Conservation (phyloP, 75 land plant genomes). For the Sequoiadendron giganteum region DNA sequence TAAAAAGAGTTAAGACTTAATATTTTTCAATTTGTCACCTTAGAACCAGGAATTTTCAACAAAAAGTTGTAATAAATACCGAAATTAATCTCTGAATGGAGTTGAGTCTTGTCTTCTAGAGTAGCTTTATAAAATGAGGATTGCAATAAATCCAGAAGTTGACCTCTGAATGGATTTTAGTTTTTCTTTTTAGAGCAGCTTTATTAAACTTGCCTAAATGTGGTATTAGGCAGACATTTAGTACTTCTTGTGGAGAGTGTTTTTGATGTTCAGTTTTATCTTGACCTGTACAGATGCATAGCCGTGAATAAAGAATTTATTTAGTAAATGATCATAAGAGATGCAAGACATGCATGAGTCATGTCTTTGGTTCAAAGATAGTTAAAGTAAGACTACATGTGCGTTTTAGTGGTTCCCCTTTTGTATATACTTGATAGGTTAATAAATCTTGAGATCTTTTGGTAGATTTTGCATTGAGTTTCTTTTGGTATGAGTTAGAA, state of each 20-base stretch:
- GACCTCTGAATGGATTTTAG: neutral
- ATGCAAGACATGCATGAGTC: no score
- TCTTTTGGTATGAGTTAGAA: no score
- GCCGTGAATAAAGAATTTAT: no score
- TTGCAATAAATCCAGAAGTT: neutral
- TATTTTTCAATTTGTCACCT: neutral
- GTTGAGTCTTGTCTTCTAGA: neutral
- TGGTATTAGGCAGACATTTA: neutral
- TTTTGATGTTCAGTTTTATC: no score
- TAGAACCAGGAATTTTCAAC: neutral
- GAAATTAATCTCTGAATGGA: neutral
- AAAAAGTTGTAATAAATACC: neutral
- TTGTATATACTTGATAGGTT: no score
- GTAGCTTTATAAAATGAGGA: neutral
- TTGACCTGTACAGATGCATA: no score
- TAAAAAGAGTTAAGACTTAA: neutral
- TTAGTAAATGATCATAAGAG: no score
- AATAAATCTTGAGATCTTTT: no score
- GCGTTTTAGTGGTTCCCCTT: no score
- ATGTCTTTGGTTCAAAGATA: no score
- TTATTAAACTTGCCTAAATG: neutral
- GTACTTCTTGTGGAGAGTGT: neutral
- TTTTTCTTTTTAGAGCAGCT: neutral
- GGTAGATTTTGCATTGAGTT: no score
- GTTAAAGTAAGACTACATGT: no score